phyloP scores from a whole-genome alignment of 2,329 filamentous ascomycete genomes.

The Diaporthe vaccinii region DNA sequence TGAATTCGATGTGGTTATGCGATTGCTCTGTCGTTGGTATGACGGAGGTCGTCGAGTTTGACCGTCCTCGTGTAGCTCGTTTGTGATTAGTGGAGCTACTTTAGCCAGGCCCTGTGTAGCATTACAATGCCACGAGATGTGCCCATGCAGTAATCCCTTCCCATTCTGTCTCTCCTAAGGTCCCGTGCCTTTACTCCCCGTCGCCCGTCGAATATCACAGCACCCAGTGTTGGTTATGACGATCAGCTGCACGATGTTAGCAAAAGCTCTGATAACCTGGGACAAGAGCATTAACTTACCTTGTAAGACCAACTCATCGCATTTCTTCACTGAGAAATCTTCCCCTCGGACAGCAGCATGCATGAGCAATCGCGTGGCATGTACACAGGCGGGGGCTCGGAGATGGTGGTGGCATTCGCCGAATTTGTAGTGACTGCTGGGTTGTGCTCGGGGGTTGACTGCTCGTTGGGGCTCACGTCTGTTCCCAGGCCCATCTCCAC shows the following conservation, averaged over 20 bases:
- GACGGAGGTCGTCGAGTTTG: not conserved
- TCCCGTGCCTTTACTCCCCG: not conserved
- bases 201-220: rapidly evolving
- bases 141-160: not conserved
- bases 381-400: not conserved
- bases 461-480: not conserved
- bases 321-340: not conserved
- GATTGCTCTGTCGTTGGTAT: not conserved
- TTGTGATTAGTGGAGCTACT: not conserved
- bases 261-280: not conserved
- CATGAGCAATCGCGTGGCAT: too few species aligned
- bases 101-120: not conserved
- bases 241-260: not conserved
- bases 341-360: not conserved
- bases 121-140: not conserved
- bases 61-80: too few species aligned
- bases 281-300: not conserved
- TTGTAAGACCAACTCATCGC: not conserved
- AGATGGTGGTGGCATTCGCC: not conserved
- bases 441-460: not conserved
- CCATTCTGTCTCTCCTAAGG: not conserved
- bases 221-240: not conserved
- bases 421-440: not conserved
- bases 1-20: not conserved
- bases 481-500: not conserved